Base-by-base conservation (phyloP, 2,329 filamentous ascomycete genomes). In the Exophiala mesophila region DNA sequence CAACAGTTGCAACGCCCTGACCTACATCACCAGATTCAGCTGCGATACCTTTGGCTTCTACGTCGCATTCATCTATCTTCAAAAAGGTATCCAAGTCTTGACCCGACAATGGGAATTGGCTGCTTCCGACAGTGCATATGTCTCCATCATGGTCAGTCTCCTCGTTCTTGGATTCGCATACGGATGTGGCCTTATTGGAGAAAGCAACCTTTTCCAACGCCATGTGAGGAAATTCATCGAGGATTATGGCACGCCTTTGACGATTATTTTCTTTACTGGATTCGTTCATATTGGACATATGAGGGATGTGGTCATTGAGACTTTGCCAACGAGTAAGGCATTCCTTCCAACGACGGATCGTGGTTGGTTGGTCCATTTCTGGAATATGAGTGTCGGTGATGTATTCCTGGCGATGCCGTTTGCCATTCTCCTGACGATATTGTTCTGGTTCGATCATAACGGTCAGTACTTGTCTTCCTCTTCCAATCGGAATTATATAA, bases 11-110 rank as follows among this genome's bases (percentile, higher is more conserved):
- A 92, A 94, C 64, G 84, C 76, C 57, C 72, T 95, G n/a, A 82
- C 80, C 58, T 94, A 89, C 63, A 88, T 95, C 16, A 95, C 88
- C 1, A 77, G 87, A 10, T 95, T 95, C 61, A 88, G 87, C 17
- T 94, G 88, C 66, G 88, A 95, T 63, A 92, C 90, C 57, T 94
- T 95, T 54, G 88, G 88, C 37, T 94, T 94, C 67, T 94, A 94
- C 60, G 88, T 94, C 35, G 88, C 88, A 43, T 88, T 85, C 59
- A 90, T 94, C 63, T 94, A 94, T 60, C 73, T 94, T 15, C 87
- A 94, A 59, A 94, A 94, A 65, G 88, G 88, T 12, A 83, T 94
- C 49, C 86, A 94, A 64, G 85, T 94, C 10, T 74, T 94, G 15
- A 82, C 81, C 31, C 76, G 83, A 9, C 83, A 94, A 57, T 88